A percentile compares a stretch with the other conserved stretches of the same genome.
These are phyloP conservation scores for Daucus carota DNA, from an alignment of 129 eudicot genomes.

Conservation along the genomic window DH1_v3.0 NC_030384.2:46128001-46128500, in stretches of 20 bases:
- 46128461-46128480: slow-evolving; percentile 13
- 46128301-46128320: background rate
- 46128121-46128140: background rate
- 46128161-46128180: background rate
- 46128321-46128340: background rate
- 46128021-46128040: background rate
- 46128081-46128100: background rate
- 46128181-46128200: background rate
- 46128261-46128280: background rate
- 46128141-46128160: background rate
- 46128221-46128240: background rate
- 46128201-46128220: background rate
- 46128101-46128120: background rate
- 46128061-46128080: background rate
- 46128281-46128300: background rate
- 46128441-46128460: slow-evolving; percentile 9
- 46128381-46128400: background rate
- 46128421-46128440: background rate
- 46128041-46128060: background rate
- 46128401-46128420: background rate
- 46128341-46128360: background rate
- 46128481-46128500: slow-evolving; percentile 29
- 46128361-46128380: background rate
- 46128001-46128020: background rate
- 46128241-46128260: background rate